Percentiles rank a stretch among this genome's conserved stretches.
Conservation (phyloP, 495 filamentous ascomycete species). For the Hypoxylon perforatum region DNA sequence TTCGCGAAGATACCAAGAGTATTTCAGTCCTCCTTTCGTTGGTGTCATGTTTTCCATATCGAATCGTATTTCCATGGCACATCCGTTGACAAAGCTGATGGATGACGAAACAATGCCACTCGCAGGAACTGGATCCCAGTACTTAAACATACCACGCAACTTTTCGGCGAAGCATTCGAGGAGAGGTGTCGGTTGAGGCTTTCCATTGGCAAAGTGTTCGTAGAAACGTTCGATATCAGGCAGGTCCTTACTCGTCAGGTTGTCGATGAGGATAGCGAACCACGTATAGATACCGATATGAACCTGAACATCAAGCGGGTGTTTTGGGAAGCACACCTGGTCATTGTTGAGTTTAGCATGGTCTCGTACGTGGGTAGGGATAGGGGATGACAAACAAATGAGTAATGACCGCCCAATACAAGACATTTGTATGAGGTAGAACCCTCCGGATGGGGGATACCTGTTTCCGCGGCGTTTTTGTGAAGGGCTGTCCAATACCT, state of each 20-base stretch:
- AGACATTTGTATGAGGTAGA: conserved; percentile 26
- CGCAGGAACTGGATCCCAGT: conserved; percentile 24
- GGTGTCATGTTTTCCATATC: conserved; percentile 21
- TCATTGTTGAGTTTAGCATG: background rate
- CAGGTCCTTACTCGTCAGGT: conserved; percentile 5
- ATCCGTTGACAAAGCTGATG: conserved; percentile 30
- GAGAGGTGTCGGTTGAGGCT: conserved; percentile 17
- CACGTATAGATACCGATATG: conserved; percentile 36
- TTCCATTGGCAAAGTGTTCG: conserved; percentile 20
- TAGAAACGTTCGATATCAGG: conserved; percentile 19
- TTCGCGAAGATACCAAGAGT: conserved; percentile 24
- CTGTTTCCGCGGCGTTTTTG: conserved; percentile 18
- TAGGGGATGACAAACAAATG: conserved; percentile 3
- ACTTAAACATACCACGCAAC: conserved; percentile 17
- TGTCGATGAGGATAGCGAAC: conserved; percentile 30
- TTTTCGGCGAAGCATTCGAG: conserved; percentile 23
- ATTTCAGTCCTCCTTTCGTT: conserved; percentile 22
- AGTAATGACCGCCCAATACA: conserved; percentile 22
- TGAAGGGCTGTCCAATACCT: conserved; percentile 15
- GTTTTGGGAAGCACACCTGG: conserved; percentile 28
- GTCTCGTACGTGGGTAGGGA: background rate
- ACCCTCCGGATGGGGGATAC: conserved; percentile 26
- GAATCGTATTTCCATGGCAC: conserved; percentile 22
- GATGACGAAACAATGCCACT: conserved; percentile 32
- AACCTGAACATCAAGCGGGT: conserved; percentile 28